Percentiles rank a stretch among this genome's conserved stretches.
These are phyloP conservation scores for Cryptosporidium baileyi DNA, from an alignment of 169 alveolate genomes.

Conservation along the genomic window DNA sequence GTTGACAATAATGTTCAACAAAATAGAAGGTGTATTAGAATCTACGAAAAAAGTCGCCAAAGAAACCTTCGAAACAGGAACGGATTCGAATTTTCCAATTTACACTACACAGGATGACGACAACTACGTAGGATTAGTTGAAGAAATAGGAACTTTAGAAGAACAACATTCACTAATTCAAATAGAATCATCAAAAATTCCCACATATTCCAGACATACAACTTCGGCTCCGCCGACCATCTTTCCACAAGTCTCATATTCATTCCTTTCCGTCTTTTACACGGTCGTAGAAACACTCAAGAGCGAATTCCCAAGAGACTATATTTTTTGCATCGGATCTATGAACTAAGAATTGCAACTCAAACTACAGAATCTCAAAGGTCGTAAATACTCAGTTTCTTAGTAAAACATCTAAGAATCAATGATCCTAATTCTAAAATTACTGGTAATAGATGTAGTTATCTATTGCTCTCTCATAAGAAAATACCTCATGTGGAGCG, in stretches of 20 bases:
- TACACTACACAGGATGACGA: too few species aligned
- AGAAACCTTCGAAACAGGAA: not conserved
- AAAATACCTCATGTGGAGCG: constrained; percentile 3
- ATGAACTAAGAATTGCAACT: not conserved
- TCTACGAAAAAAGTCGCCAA: not conserved
- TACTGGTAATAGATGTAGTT: constrained; percentile 9
- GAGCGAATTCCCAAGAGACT: constrained; percentile 18
- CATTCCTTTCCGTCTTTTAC: constrained; percentile 46
- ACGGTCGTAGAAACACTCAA: constrained; percentile 31
- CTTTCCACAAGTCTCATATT: constrained; percentile 14
- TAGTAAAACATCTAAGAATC: too few species aligned
- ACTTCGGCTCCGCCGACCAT: constrained; percentile 21
- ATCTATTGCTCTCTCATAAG: constrained; percentile 39
- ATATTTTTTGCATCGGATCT: constrained; percentile 35
- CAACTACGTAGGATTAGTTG: too few species aligned
- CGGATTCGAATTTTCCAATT: too few species aligned
- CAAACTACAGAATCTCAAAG: not conserved
- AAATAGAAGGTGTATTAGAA: constrained; percentile 17
- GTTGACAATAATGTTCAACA: not conserved
- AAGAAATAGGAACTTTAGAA: too few species aligned
- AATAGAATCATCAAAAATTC: not conserved
- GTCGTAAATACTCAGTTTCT: too few species aligned
- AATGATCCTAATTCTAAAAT: too few species aligned
- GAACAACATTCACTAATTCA: too few species aligned
- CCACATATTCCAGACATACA: not conserved